These are phyloP conservation scores for Amanita rubescens DNA, from an alignment of 768 basidiomycete genomes.

Conservation along the genomic window DNA sequence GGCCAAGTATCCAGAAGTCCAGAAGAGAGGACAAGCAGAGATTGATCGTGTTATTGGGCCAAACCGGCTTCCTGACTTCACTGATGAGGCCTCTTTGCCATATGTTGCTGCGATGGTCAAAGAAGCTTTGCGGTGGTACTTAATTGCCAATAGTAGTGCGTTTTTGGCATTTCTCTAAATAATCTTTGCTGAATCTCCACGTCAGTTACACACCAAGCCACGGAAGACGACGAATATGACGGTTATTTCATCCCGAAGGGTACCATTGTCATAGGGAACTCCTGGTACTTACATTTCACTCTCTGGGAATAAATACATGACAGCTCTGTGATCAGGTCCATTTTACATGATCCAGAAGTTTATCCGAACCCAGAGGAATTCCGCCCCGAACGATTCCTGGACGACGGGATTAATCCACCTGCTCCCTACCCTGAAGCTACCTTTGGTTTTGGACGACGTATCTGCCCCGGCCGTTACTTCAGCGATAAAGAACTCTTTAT, in stretches of 20 bases:
- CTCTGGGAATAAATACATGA: too few species aligned
- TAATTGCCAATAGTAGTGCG: constrained; percentile 36
- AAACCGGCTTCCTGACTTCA: constrained; percentile 17
- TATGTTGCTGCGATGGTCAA: constrained; percentile 40
- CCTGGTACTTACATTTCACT: constrained; percentile 6
- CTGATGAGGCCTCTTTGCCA: constrained; percentile 27
- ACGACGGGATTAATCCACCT: constrained; percentile 1
- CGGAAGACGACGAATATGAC: constrained; percentile 9
- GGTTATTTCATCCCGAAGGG: constrained; percentile 12
- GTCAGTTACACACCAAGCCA: constrained; percentile 3
- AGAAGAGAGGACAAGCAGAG: constrained; percentile 6
- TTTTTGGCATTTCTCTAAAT: background rate
- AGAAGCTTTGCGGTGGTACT: constrained; percentile 44
- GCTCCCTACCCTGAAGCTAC: background rate
- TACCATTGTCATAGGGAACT: constrained; percentile 7
- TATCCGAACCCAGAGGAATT: constrained; percentile 20
- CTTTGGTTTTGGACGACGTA: constrained; percentile 21
- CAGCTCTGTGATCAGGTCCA: constrained; percentile 7
- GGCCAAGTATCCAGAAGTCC: constrained; percentile 2
- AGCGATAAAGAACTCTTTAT: background rate
- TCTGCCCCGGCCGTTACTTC: background rate
- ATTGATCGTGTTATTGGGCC: constrained; percentile 17
- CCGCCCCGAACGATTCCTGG: constrained; percentile 23
- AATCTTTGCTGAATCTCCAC: background rate
- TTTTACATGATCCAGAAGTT: constrained; percentile 18